phyloP scores from a whole-genome alignment of 2,329 filamentous ascomycete species.

The Daldinia sp. region DNA sequence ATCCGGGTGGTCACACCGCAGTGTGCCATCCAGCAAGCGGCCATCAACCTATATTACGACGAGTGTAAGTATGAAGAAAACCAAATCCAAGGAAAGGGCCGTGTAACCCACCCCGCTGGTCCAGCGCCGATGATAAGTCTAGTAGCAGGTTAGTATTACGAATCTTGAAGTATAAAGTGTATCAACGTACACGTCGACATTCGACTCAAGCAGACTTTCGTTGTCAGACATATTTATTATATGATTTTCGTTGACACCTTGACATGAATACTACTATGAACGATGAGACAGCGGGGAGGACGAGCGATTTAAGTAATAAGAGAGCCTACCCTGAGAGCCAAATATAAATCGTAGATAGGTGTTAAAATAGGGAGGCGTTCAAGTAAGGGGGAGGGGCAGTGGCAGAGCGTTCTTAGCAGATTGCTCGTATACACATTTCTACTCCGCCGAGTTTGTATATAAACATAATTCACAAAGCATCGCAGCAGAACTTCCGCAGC shows the following conservation, averaged over 20 bases:
- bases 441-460: too few relatives aligned
- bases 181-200: conserved; percentile 38
- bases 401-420: too few relatives aligned
- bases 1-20: conserved; percentile 53
- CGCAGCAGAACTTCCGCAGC: background rate
- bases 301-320: too few relatives aligned
- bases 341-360: too few relatives aligned
- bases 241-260: background rate
- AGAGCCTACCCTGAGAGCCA: too few relatives aligned
- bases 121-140: conserved; percentile 44
- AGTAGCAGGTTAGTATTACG: conserved; percentile 1
- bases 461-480: background rate
- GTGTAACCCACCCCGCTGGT: conserved; percentile 42
- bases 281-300: too few relatives aligned
- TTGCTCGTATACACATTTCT: too few relatives aligned
- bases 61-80: background rate
- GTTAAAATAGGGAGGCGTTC: too few relatives aligned
- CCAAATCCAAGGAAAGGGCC: background rate
- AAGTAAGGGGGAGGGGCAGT: too few relatives aligned
- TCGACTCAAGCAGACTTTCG: conserved; percentile 28
- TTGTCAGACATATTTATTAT: conserved; percentile 17
- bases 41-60: conserved; percentile 49
- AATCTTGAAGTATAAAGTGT: background rate
- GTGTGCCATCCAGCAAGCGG: conserved; percentile 54
- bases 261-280: background rate